Evolutionary conservation across 2,329 filamentous ascomycete species (phyloP), one percentile per base, ranked within the genome.

Genomic region (Hypocrella siamensis): DNA sequence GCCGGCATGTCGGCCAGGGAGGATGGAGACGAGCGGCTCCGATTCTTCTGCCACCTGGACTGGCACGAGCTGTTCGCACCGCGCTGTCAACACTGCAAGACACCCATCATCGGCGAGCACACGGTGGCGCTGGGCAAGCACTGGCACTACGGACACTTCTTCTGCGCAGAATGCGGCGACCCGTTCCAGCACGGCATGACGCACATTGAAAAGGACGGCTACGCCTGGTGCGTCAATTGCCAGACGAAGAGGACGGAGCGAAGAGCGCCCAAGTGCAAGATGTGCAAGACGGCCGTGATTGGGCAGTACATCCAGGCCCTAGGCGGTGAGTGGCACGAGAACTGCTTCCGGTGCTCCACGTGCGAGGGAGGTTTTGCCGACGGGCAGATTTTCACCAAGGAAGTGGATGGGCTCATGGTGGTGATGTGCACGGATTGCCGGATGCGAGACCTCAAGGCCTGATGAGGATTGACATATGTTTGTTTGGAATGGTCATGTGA

Each of bases 41-140:
- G 88, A 9, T 96, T 96, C 67, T 98, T 81, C 60, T 98, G 90
- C 57, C 88, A 96, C 51, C 70, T 98, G n/a, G 90, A 98, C 61
- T 98, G 86, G 71, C 90, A 98, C 54, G 90, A 98, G 57, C 63
- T 80, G 33, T 98, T 83, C 56, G 85, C 81, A 19, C 90, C 90
- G 4, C 75, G 84, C 26, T 98, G 90, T 67, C 90, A 90, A 58
- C 85, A 82, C 53, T 98, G 90, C 69, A 85, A 80, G 53, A 98
- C 90, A 6, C 88, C 90, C 4, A 98, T 98, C 46, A 76, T 96
- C 43, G 86, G 86, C 26, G 86, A 96, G 56, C 84, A 96, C 42
- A 77, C 94, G 19, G 78, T 94, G 11, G 90, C 90, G 2, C 83
- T 93, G 35, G 90, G 90, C 1, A 73, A 78, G n/a, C 85, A 93